phyloP scores from a whole-genome alignment of 2,329 filamentous ascomycete genomes.

The Colletotrichum agaves region DNA sequence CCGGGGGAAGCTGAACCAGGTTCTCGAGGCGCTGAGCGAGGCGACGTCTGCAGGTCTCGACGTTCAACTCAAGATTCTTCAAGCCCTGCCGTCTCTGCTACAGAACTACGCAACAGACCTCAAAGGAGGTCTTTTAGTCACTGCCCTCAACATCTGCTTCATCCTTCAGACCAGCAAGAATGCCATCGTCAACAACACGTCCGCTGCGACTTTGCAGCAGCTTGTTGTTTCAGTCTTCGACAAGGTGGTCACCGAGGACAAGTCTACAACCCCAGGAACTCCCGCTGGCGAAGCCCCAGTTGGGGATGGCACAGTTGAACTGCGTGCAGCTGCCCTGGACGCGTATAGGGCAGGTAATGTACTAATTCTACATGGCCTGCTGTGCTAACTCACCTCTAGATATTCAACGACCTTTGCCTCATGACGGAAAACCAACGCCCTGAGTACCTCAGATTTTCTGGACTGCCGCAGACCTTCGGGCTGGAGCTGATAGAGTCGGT shows the following conservation, averaged over 20 bases:
- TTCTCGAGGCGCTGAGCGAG: conserved; percentile 88
- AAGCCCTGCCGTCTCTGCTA: conserved; percentile 87
- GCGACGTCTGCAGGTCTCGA: conserved; percentile 84
- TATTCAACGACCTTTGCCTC: conserved; percentile 91
- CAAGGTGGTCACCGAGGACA: conserved; percentile 85
- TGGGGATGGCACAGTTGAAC: conserved; percentile 70
- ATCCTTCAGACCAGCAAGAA: conserved; percentile 92
- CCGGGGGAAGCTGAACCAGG: conserved; percentile 81
- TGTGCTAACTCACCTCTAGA: conserved; percentile 51
- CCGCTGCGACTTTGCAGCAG: conserved; percentile 95
- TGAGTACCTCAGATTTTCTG: conserved; percentile 82
- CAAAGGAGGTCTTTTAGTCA: conserved; percentile 82
- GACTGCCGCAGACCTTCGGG: conserved; percentile 83
- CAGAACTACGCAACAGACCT: conserved; percentile 90
- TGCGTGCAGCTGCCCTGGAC: conserved; percentile 83
- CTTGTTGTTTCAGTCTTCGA: conserved; percentile 93
- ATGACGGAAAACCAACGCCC: conserved; percentile 86
- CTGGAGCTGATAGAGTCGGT: conserved; percentile 93
- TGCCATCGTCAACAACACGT: conserved; percentile 92
- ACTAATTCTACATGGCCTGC: neutral
- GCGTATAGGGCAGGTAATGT: conserved; percentile 73
- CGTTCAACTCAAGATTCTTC: conserved; percentile 94
- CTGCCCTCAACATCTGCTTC: conserved; percentile 89
- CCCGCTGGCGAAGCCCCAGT: conserved; percentile 74
- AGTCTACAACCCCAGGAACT: conserved; percentile 61